Conservation (phyloP, 306 rosid species). For the Pyrus betulifolia region DNA sequence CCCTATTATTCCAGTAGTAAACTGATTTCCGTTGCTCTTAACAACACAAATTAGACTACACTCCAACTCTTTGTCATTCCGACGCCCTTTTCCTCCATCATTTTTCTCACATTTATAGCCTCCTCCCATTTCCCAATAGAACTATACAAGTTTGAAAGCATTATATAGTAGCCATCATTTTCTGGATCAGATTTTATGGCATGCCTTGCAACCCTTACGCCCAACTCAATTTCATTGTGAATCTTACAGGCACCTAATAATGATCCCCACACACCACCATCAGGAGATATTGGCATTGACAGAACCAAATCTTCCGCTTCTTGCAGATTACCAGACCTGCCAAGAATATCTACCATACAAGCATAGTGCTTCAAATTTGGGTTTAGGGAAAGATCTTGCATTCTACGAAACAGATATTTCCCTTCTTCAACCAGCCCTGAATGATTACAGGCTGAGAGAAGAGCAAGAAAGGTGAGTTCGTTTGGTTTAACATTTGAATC, state of each 20-base stretch:
- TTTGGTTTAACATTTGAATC: slow-evolving; percentile 53
- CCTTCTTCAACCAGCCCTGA: slow-evolving; percentile 70
- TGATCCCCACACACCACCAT: slow-evolving; percentile 71
- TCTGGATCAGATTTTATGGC: slow-evolving; percentile 66
- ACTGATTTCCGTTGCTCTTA: neutral
- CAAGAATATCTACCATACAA: slow-evolving; percentile 79
- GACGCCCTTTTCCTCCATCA: slow-evolving; percentile 47
- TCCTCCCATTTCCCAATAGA: slow-evolving; percentile 75
- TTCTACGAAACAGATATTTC: slow-evolving; percentile 37
- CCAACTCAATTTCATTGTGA: slow-evolving; percentile 54
- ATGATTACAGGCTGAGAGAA: slow-evolving; percentile 68
- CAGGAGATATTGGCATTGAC: slow-evolving; percentile 72
- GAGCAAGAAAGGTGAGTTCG: slow-evolving; percentile 58
- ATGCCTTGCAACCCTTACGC: slow-evolving; percentile 49
- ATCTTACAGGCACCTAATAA: slow-evolving; percentile 66
- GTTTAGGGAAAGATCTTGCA: slow-evolving; percentile 39
- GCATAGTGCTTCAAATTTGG: slow-evolving; percentile 77
- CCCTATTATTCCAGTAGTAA: neutral
- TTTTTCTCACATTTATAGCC: slow-evolving; percentile 52
- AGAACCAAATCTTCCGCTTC: slow-evolving; percentile 64
- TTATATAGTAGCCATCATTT: slow-evolving; percentile 63
- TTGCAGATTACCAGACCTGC: slow-evolving; percentile 57
- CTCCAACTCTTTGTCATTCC: slow-evolving; percentile 70
- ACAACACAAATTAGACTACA: slow-evolving; percentile 12
- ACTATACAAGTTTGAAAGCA: slow-evolving; percentile 61